phyloP scores from a whole-genome alignment of 1,284 basidiomycete species.

The Tetrapyrgos nigripes region DNA sequence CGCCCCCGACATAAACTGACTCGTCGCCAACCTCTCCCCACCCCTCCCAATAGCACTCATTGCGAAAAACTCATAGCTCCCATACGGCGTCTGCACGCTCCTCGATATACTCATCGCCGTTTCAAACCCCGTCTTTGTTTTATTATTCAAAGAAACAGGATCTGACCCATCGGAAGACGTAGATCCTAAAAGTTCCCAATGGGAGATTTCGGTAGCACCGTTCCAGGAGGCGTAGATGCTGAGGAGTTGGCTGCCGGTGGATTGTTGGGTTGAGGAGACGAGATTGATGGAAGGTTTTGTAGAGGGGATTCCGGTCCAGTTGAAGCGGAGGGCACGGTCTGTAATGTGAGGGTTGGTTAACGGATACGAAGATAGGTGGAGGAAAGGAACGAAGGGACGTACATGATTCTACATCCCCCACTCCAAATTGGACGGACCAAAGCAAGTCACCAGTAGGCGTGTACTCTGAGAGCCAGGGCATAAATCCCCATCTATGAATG shows the following conservation, averaged over 20 bases:
- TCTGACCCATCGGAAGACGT: conserved; percentile 1
- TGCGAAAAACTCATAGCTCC: conserved; percentile 9
- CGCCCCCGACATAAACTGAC: no score
- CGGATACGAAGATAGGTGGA: background rate
- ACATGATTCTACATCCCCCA: conserved; percentile 10
- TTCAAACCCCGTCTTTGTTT: conserved; percentile 11
- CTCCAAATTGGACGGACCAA: conserved; percentile 13
- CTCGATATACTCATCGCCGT: conserved; percentile 12
- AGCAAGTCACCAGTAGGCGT: conserved; percentile 8
- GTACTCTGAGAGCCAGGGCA: conserved; percentile 12
- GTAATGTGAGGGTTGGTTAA: background rate
- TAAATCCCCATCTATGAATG: conserved; percentile 6
- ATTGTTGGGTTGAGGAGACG: background rate
- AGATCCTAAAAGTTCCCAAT: conserved; percentile 13
- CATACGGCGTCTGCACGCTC: background rate
- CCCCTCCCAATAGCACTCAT: conserved; percentile 6
- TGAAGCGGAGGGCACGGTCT: conserved; percentile 14
- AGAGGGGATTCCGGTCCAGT: conserved; percentile 15
- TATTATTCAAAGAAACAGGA: conserved; percentile 12
- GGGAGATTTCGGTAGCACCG: conserved; percentile 9
- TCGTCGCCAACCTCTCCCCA: conserved; percentile 2
- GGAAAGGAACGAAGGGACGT: background rate
- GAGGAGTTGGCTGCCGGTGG: conserved; percentile 1
- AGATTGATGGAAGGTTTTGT: conserved; percentile 4
- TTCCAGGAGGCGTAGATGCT: conserved; percentile 15